Base-by-base conservation (phyloP, 2,329 filamentous ascomycete species). In the Fusarium oxysporum region DNA sequence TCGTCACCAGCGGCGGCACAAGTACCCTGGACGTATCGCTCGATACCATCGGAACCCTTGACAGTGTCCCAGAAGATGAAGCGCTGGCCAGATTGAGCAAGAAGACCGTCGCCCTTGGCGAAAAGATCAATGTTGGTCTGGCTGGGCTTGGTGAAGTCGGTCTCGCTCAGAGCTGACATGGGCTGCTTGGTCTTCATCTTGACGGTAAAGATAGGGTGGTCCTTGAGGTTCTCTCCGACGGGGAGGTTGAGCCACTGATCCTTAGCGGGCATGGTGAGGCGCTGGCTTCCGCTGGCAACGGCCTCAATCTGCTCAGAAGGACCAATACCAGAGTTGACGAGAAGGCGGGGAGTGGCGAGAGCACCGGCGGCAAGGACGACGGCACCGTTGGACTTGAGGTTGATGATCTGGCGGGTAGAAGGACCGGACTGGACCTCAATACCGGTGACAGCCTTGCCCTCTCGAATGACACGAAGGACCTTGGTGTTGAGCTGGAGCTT, bases 361-460 rank as follows among this genome's bases (percentile, higher is more conserved):
- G 91, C 84, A 53, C 92, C 92, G 2, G 91, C 89, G 23, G 92
- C 88, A 37, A 93, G 82, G 73, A 94, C 88, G 48, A 94, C 91
- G 2, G 65, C 73, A 19, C 75, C 75, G 4, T 71, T 69, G n/a
- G 66, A 17, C 58, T 75, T 77, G 32, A 77, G 57, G 32, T 77
- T 77, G 69, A 77, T 77, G 58, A 76, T 75, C 38, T 77, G 75
- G 6, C 75, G 73, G 3, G 75, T 73, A 23, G 66, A 62, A 57
- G 91, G 88, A 14, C 92, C 92, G 17, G 86, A 88, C 76, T 91
- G 87, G n/a, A 93, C 86, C 77, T 93, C 89, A n/a, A 93, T 86
- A 66, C 92, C 92, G 3, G 90, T 92, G 65, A 91, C 85, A 63
- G 87, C 86, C 47, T 89, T 87, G 5, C 89, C 90, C 21, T 84